Evolutionary conservation across 768 basidiomycete species (phyloP), one percentile per base, ranked within the genome.

Genomic region (Dentipellis fragilis): DNA sequence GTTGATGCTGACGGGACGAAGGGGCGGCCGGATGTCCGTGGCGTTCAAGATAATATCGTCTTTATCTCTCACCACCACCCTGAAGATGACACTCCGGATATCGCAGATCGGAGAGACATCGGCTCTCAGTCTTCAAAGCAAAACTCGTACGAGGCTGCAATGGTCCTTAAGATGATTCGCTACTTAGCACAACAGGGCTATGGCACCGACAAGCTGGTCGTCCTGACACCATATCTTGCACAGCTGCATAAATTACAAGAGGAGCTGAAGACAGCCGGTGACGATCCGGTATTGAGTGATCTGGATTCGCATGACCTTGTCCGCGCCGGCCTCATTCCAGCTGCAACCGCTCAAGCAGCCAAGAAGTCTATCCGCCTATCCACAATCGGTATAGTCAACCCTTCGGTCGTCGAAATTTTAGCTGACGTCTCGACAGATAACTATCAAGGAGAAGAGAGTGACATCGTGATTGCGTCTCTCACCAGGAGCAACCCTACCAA

Each of bases 371-470:
- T 87, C 49, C 75, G 82, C 1, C 64, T 87, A 0, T 79, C 83
- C 0, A 87, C 85, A 0, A 85, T 87, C 6, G 85, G 85, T 84
- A 51, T 12, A 71, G 10, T 19, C 21, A n/a, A n/a, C n/a, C n/a
- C n/a, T n/a, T n/a, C n/a, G n/a, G n/a, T n/a, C n/a, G n/a, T n/a
- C n/a, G n/a, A n/a, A n/a, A n/a, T n/a, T n/a, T n/a, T n/a, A n/a
- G n/a, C n/a, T n/a, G n/a, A n/a, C n/a, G n/a, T n/a, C n/a, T n/a
- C n/a, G n/a, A n/a, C 22, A 86, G 86, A 87, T 60, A 88, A 87
- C 60, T 88, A 86, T 58, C 86, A 87, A 63, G 85, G 85, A 3
- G 86, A 87, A 64, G 85, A 87, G 65, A 80, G 81, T 35, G 78
- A 87, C 51, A 81, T 88, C 49, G 81, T 88, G 21, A 68, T 88